Evolutionary conservation across 306 rosid species (phyloP), one percentile per base, ranked within the genome.

Genomic region (Gleditsia sinensis): DNA sequence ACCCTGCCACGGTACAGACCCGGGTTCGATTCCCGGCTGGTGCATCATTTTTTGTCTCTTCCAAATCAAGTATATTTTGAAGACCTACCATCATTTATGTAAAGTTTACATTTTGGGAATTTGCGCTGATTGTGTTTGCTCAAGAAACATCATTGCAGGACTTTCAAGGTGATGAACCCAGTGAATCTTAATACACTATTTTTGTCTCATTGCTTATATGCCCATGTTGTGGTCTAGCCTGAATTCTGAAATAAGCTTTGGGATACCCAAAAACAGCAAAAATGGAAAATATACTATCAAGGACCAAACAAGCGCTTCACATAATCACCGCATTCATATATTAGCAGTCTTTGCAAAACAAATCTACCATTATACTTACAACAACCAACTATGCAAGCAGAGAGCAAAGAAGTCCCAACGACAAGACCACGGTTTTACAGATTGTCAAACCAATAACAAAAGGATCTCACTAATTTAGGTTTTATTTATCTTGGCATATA

Each of bases 401-500:
- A 66, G 32, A 69, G 67, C 33, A 56, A 66, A 20, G 71, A 3
- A 24, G 28, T 58, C 77, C 73, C 69, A 25, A 43, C 45, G 57
- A 57, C 80, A 62, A 65, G 24, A 71, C 42, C 77, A 27, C 25
- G 43, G 55, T 72, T 33, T 36, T 49, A 82, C 50, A 83, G 1
- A 19, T 28, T 23, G 25, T 59, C 71, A 62, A 62, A 56, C 67
- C 34, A 64, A 10, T 40, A 61, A 34, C 45, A 11, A 37, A 77
- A 19, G 48, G 32, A 59, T 12, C 48, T 12, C 24, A 62, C 60
- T 25, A 54, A 61, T 75, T 83, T 67, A 90, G 54, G 92, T n/a
- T n/a, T n/a, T n/a, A 94, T 73, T 92, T 94, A 6, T 90, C 98
- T 10, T 92, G 81, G 16, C 48, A 40, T 34, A 94, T 74, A 48